These are phyloP conservation scores for Coniella lustricola DNA, from an alignment of 2,329 filamentous ascomycete genomes.

Conservation along the genomic window DNA sequence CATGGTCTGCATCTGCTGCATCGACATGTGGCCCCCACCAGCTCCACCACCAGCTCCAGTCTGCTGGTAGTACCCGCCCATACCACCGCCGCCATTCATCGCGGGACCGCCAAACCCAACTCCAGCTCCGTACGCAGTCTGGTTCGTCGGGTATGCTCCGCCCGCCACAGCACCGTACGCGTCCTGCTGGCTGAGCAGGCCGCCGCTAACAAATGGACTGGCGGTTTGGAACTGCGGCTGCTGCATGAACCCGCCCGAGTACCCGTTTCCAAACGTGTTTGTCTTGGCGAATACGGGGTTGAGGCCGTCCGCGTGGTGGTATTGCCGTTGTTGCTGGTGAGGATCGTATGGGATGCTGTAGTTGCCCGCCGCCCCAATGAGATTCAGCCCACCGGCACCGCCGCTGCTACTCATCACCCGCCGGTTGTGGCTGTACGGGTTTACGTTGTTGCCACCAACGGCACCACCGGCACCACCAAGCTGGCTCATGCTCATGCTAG, in stretches of 20 bases:
- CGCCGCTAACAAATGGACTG: constrained; percentile 11
- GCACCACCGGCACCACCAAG: constrained; percentile 1
- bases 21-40: no score
- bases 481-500: constrained; percentile 19
- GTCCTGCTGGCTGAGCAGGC: constrained; percentile 6
- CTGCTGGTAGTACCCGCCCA: constrained; percentile 1
- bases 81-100: constrained; percentile 7
- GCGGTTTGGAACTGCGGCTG: constrained; percentile 9
- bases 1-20: constrained; percentile 12
- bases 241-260: constrained; percentile 13
- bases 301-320: constrained; percentile 7
- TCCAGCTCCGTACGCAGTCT: constrained; percentile 13
- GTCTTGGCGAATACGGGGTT: constrained; percentile 11
- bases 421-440: not conserved
- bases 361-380: constrained; percentile 15
- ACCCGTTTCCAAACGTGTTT: constrained; percentile 11
- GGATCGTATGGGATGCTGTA: not conserved
- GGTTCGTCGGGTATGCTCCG: constrained; percentile 9
- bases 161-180: constrained; percentile 7
- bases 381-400: not conserved
- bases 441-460: no score
- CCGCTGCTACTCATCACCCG: constrained; percentile 4
- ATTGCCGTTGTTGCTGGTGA: not conserved
- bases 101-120: constrained; percentile 7
- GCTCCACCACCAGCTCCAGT: constrained; percentile 16